phyloP scores from a whole-genome alignment of 2,329 filamentous ascomycete genomes.

The Ceratocystis alfenasii region DNA sequence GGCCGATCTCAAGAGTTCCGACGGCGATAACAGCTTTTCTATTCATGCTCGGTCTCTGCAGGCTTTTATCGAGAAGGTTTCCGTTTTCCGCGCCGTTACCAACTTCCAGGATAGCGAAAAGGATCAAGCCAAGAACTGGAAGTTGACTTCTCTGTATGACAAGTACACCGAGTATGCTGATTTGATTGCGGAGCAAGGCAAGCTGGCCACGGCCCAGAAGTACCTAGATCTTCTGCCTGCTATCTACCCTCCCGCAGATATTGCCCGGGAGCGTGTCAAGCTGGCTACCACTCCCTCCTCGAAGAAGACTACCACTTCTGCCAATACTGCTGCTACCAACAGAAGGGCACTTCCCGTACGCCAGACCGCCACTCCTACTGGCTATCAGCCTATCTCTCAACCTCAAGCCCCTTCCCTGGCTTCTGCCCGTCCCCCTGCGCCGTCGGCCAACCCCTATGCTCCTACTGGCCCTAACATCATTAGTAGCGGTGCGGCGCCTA shows the following conservation, averaged over 20 bases:
- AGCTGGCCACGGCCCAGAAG: constrained; percentile 73
- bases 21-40: constrained; percentile 72
- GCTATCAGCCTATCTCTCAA: constrained; percentile 25
- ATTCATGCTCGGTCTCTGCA: constrained; percentile 81
- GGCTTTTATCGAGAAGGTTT: constrained; percentile 95
- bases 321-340: constrained; percentile 23
- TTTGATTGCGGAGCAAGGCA: constrained; percentile 80
- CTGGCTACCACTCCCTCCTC: constrained; percentile 54
- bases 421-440: constrained; percentile 27
- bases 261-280: constrained; percentile 73
- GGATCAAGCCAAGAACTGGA: constrained; percentile 66
- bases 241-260: constrained; percentile 74
- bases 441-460: constrained; percentile 26
- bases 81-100: constrained; percentile 85
- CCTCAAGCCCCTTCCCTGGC: constrained; percentile 6
- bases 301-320: constrained; percentile 27
- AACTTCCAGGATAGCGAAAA: constrained; percentile 77
- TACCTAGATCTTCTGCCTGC: constrained; percentile 79
- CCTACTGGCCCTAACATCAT: constrained; percentile 18
- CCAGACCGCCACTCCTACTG: constrained; percentile 29
- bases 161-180: constrained; percentile 97
- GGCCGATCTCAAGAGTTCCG: constrained; percentile 55
- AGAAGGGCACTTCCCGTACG: constrained; percentile 23
- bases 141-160: constrained; percentile 74
- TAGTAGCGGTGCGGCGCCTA: constrained; percentile 3